A percentile compares a stretch with the other conserved stretches of the same genome.
Evolutionary conservation across 805 yeast species (phyloP).

Genomic region (Candida railenensis): DNA sequence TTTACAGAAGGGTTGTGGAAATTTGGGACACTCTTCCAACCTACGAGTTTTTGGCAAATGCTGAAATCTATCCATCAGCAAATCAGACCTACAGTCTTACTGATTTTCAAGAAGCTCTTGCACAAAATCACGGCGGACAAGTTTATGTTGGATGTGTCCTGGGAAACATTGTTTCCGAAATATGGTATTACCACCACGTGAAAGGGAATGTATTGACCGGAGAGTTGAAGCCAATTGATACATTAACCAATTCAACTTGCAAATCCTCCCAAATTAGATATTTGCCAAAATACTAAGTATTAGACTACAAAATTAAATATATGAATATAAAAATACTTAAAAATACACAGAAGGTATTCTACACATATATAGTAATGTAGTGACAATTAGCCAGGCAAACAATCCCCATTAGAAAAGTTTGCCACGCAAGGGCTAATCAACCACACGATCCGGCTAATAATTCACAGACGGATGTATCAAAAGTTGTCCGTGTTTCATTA

Average conservation of each 20-base stretch:
- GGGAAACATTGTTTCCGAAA: conserved; percentile 48
- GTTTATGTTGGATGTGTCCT: conserved; percentile 62
- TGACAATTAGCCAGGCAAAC: conserved; percentile 10
- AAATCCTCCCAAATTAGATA: conserved; percentile 58
- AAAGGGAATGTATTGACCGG: conserved; percentile 72
- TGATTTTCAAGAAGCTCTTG: conserved; percentile 54
- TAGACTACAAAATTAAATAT: not conserved
- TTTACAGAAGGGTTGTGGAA: conserved; percentile 57
- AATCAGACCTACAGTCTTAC: conserved; percentile 53
- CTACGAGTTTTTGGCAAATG: conserved; percentile 58
- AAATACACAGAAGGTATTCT: not conserved
- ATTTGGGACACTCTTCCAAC: conserved; percentile 64
- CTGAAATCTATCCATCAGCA: conserved; percentile 70
- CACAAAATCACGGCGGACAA: conserved; percentile 49
- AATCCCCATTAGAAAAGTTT: conserved; percentile 8
- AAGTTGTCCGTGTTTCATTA: conserved; percentile 27
- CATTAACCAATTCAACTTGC: conserved; percentile 58
- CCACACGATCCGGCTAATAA: conserved; percentile 50
- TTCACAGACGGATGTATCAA: conserved; percentile 49
- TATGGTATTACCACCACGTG: conserved; percentile 81
- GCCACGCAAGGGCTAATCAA: conserved; percentile 13
- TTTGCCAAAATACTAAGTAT: conserved; percentile 54
- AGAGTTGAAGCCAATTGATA: conserved; percentile 57
- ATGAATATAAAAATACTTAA: not conserved
- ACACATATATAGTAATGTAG: conserved; percentile 11